phyloP scores from a whole-genome alignment of 2,329 filamentous ascomycete species.

The Fusarium sulawesiense region DNA sequence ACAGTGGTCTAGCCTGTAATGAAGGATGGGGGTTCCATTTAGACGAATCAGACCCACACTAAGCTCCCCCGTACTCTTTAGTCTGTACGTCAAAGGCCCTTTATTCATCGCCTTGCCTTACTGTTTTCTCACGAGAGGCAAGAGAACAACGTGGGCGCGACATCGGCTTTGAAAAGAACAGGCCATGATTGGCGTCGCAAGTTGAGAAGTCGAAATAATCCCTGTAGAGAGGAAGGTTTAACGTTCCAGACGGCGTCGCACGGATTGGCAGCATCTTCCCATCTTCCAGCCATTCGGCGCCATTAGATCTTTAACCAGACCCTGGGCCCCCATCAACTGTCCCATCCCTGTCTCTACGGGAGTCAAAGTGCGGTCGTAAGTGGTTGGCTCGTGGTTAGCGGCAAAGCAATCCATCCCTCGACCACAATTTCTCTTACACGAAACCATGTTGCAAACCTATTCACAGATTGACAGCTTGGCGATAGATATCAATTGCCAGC shows the following conservation, averaged over 20 bases:
- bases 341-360: constrained; percentile 8
- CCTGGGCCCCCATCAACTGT: constrained; percentile 11
- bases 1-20: constrained; percentile 7
- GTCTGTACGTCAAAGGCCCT: constrained; percentile 44
- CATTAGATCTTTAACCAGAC: constrained; percentile 17
- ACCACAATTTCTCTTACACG: constrained; percentile 53
- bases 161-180: constrained; percentile 51
- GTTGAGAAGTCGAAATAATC: constrained; percentile 36
- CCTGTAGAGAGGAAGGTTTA: constrained; percentile 42
- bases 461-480: constrained; percentile 40
- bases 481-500: constrained; percentile 40
- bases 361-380: constrained; percentile 39
- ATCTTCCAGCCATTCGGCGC: constrained; percentile 43
- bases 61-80: constrained; percentile 43
- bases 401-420: constrained; percentile 36
- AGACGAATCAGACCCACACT: constrained; percentile 38
- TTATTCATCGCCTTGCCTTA: background rate
- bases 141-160: constrained; percentile 43
- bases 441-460: constrained; percentile 51
- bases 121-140: constrained; percentile 11
- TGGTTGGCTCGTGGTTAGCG: constrained; percentile 40
- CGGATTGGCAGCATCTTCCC: constrained; percentile 40
- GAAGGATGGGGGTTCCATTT: constrained; percentile 27
- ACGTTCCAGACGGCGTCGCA: constrained; percentile 45
- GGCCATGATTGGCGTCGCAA: constrained; percentile 49